Base-by-base conservation (phyloP, 768 basidiomycete species). In the Termitomyces sp. region DNA sequence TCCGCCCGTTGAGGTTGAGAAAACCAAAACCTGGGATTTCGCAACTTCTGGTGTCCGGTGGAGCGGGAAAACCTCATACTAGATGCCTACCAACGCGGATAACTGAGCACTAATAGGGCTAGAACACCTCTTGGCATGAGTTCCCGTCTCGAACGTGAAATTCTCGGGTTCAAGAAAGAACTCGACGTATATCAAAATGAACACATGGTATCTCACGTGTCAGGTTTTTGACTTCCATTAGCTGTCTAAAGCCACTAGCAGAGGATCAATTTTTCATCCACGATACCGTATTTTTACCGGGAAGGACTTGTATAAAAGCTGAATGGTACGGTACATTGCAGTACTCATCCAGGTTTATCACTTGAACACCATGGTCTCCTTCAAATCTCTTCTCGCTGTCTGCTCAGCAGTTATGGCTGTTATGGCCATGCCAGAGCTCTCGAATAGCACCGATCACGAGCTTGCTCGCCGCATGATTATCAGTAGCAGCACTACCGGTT, bases 401-500 rank as follows among this genome's bases (percentile, higher is more conserved):
- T 64, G 65, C 47, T 64, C 67, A 34, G 48, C 66, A 10, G 65
- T 68, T n/a, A 62, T 61, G 25, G 56, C 63, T 31, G 66, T 66
- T 40, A 46, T 68, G 56, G 69, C 69, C 31, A 48, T 61, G 29
- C 66, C 68, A 62, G 43, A 20, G 25, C 20, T 56, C 9, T 31
- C 29, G 14, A 69, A 69, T 38, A 63, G 65, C 2, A 69, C 65
- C 32, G 65, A 68, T 11, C 60, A 65, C 11, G 64, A 65, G 47
- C 48, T 49, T 49, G 15, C 15, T 14, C 71, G 66, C 46, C 60
- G 61, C 56, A 61, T 66, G 34, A 11, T 36, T 17, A 69, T 61
- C 48, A 62, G 50, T 31, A 60, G 67, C 32, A 72, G 68, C 61
- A 56, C 68, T 11, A 75, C 71, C 11, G 76, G 76, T 50, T 68